Base-by-base conservation (phyloP, 495 filamentous ascomycete species). In the Amniculicola lignicola region DNA sequence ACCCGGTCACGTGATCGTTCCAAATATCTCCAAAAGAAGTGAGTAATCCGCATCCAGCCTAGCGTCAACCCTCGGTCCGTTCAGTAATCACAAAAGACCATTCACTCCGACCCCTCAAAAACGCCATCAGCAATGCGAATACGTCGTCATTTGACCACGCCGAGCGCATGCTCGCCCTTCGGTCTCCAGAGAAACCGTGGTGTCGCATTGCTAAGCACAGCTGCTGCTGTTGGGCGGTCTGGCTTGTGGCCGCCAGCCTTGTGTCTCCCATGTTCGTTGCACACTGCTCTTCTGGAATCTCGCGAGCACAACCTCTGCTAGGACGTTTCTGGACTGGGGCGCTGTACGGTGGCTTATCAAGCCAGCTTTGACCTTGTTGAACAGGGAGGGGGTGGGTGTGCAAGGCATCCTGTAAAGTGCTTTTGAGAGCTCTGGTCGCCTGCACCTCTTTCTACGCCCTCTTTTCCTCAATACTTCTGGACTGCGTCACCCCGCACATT, bases 1-100 rank as follows among this genome's bases (percentile, higher is more conserved):
- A 3, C 12, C 38, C 5, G 18, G 24, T 41, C 38, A 9, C 38
- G 6, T 41, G 38, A n/a, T n/a, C n/a, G n/a, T n/a, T n/a, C n/a
- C n/a, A n/a, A n/a, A n/a, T n/a, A n/a, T n/a, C n/a, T n/a, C n/a
- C n/a, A n/a, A n/a, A n/a, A n/a, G n/a, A n/a, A n/a, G n/a, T n/a
- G n/a, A 19, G 6, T 25, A 12, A 4, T 12, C 35, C 35, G 47
- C 31, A 51, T 36, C 14, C 19, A 14, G 10, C 2, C 31, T 51
- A 39, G 47, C 47, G 31, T 21, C 6, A 18, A 7, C 22, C 44
- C 44, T 50, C 36, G 43, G 54, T 19, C 28, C 36, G 57, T 60
- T 60, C 57, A 60, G 49, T 60, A 60, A 60, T 60, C 57, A 28
- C 31, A 27, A 59, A 39, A 23, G n/a, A 12, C 15, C n/a, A 19